A percentile compares a stretch with the other conserved stretches of the same genome.
These are phyloP conservation scores for Acer campestre DNA, from an alignment of 345 rosid genomes.

Conservation along the genomic window DNA sequence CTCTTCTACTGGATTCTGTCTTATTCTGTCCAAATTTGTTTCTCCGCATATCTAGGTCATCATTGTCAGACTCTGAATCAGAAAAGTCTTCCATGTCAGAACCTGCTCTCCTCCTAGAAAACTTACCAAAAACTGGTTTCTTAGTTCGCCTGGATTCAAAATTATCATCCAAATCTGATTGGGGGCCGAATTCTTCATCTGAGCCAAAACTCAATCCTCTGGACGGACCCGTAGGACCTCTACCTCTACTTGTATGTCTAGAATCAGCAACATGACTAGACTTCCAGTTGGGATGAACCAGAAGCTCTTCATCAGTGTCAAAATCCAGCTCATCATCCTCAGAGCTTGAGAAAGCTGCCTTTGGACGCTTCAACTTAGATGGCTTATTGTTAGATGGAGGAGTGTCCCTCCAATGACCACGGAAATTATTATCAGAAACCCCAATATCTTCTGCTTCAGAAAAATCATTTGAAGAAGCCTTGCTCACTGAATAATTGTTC, in stretches of 20 bases:
- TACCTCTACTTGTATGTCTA: conserved; percentile 32
- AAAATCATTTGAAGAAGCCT: conserved; percentile 39
- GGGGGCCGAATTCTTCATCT: too few species aligned
- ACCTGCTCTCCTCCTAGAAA: too few species aligned
- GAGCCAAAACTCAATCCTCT: too few species aligned
- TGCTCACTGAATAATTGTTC: conserved; percentile 36
- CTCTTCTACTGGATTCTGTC: conserved; percentile 30
- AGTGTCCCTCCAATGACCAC: conserved; percentile 29
- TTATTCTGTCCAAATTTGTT: conserved; percentile 24
- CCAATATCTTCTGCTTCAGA: conserved; percentile 44
- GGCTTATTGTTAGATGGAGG: conserved; percentile 27
- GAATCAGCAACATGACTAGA: conserved; percentile 69
- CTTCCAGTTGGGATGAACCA: conserved; percentile 66
- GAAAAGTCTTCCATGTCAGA: too few species aligned
- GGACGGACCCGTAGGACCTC: neutral
- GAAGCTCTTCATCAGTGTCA: conserved; percentile 60
- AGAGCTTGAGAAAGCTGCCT: conserved; percentile 38
- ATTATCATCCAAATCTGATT: too few species aligned
- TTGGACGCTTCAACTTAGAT: conserved; percentile 34
- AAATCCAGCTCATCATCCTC: conserved; percentile 53
- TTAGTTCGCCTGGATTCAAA: too few species aligned
- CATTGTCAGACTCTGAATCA: too few species aligned
- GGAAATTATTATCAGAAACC: conserved; percentile 25
- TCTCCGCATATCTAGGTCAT: too few species aligned
- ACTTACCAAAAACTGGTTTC: too few species aligned